Evolutionary conservation across 2,329 filamentous ascomycete genomes (phyloP).

Genomic region (Ophiocordyceps camponoti-rufipedis): DNA sequence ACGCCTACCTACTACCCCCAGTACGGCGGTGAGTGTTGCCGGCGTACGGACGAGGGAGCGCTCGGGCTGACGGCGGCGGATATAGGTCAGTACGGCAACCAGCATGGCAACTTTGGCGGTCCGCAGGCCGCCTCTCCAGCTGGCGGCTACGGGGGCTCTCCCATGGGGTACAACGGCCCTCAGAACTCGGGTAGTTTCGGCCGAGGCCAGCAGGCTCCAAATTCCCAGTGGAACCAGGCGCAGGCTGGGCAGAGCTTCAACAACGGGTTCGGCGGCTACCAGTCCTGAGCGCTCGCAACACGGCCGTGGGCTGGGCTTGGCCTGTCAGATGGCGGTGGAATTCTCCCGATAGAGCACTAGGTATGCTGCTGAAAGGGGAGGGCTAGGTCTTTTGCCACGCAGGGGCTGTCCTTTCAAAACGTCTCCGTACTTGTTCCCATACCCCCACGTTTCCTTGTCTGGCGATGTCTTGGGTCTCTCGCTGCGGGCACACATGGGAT

Average conservation of each 20-base stretch:
- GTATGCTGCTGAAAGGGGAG: conserved; percentile 1
- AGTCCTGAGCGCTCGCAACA: conserved; percentile 26
- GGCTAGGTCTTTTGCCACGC: conserved; percentile 2
- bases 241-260: conserved; percentile 35
- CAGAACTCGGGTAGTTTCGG: conserved; percentile 72
- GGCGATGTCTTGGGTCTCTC: background rate
- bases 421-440: conserved; percentile 6
- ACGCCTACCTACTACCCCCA: conserved; percentile 86
- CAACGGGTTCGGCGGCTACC: conserved; percentile 45
- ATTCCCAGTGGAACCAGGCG: conserved; percentile 35
- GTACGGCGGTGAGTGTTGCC: conserved; percentile 53
- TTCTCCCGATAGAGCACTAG: conserved; percentile 1
- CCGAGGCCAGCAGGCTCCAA: conserved; percentile 47
- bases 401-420: conserved; percentile 4
- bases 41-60: too few relatives aligned
- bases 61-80: background rate
- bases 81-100: conserved; percentile 38
- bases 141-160: conserved; percentile 44
- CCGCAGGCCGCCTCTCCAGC: conserved; percentile 43
- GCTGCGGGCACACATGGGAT: background rate
- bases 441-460: conserved; percentile 5
- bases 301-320: conserved; percentile 4
- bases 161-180: conserved; percentile 53
- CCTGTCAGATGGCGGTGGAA: conserved; percentile 5
- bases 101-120: conserved; percentile 48